Evolutionary conservation across 1,284 basidiomycete species (phyloP), one percentile per base, ranked within the genome.

Genomic region (Cronartium ribicola): DNA sequence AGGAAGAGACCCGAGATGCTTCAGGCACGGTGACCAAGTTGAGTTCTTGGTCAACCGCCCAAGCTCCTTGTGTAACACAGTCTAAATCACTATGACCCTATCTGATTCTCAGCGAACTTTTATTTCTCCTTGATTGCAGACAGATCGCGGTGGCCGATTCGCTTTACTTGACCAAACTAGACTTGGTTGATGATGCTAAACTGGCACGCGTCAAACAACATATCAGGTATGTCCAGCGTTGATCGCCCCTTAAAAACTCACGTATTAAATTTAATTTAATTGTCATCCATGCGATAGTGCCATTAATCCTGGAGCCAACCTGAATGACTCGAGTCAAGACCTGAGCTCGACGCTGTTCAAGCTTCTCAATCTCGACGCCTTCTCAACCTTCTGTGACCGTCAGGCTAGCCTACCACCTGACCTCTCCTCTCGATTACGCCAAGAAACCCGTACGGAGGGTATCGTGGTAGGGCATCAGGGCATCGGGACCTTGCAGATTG

Each of bases 131-230:
- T 22, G 22, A 61, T 36, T 37, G 39, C 29, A 74, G 71, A 36
- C 71, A 74, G 43, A 74, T 74, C 36, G 71, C 64, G 11, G 64
- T 66, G 2, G 71, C 71, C 22, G 71, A 74, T 51, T 66, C 64
- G 6, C 17, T 74, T 13, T 74, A 74, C 17, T 22, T 74, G 22
- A 66, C 71, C 5, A 74, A 74, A 39, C 61, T 67, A 10, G 71
- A 74, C 48, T 66, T 74, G 29, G 57, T 41, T 22, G 22, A 46
- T 48, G 51, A 61, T 57, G 29, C 39, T 5, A 74, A 61, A 48
- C 41, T 74, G 13, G 44, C 29, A 8, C 29, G 48, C 6, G 48
- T 67, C 29, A 67, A 61, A 51, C 13, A 29, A 48, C 6, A 61
- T 8, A 48, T 74, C 17, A 11, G 48, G 71, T 74, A 36, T 66